These are phyloP conservation scores for Astrothelium macrocarpum DNA, from an alignment of 495 filamentous ascomycete genomes.

Conservation along the genomic window DNA sequence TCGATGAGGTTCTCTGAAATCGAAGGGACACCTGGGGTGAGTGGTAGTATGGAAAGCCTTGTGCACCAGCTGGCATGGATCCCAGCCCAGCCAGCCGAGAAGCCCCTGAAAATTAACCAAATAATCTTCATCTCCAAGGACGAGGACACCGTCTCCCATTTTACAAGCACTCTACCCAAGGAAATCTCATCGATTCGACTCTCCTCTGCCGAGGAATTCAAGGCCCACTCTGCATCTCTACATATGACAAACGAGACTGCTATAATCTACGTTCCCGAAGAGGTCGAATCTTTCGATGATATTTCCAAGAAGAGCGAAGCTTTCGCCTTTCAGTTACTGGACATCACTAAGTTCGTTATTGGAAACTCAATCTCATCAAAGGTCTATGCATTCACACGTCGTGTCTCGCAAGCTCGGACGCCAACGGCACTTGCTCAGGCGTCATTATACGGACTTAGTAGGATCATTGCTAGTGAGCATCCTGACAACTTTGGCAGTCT, in stretches of 20 bases:
- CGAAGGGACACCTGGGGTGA: constrained; percentile 28
- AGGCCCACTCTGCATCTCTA: neutral
- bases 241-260: neutral
- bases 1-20: constrained; percentile 37
- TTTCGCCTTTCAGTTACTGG: too few species aligned
- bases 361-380: neutral
- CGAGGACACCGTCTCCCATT: neutral
- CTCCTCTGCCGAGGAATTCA: neutral
- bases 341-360: neutral
- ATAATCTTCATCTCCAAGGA: neutral
- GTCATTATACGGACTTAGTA: constrained; percentile 30
- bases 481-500: constrained; percentile 33
- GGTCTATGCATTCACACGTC: neutral
- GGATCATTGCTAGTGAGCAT: constrained; percentile 36
- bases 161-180: neutral
- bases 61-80: constrained; percentile 35
- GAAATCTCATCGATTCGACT: neutral
- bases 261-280: neutral
- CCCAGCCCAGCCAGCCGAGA: constrained; percentile 23
- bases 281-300: neutral
- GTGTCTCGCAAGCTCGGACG: neutral
- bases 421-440: constrained; percentile 30
- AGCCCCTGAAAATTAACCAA: constrained; percentile 15
- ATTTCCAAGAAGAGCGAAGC: too few species aligned
- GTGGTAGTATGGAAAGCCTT: constrained; percentile 25